These are phyloP conservation scores for Boletus edulis DNA, from an alignment of 768 basidiomycete species.

Conservation along the genomic window DNA sequence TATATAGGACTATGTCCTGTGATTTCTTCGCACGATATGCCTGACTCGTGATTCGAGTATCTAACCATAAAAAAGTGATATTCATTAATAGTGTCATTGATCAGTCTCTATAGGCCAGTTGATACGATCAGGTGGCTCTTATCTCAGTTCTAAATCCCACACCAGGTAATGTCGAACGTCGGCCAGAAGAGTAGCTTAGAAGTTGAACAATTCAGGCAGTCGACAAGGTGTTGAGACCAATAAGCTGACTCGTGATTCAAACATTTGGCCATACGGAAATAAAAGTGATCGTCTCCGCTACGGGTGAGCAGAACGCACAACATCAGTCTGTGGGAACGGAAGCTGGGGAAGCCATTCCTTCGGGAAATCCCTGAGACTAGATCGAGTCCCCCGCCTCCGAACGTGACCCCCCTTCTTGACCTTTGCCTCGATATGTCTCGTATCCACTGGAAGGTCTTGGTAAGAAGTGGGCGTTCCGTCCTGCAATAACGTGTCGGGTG, in stretches of 20 bases:
- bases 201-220: no score
- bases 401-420: constrained; percentile 65
- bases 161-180: no score
- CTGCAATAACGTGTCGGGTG: constrained; percentile 20
- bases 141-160: no score
- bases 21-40: no score
- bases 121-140: no score
- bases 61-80: no score
- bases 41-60: no score
- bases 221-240: neutral
- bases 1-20: no score
- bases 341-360: constrained; percentile 70
- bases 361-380: constrained; percentile 79
- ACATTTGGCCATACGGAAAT: neutral
- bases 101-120: no score
- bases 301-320: constrained; percentile 1
- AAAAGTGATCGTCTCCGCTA: constrained; percentile 10
- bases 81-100: no score
- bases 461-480: constrained; percentile 38
- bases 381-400: constrained; percentile 51
- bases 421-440: constrained; percentile 74
- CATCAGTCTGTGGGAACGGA: constrained; percentile 3
- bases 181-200: no score
- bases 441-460: constrained; percentile 76
- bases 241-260: constrained; percentile 1